Base-by-base conservation (phyloP, 768 basidiomycete species). In the Chiua virens region DNA sequence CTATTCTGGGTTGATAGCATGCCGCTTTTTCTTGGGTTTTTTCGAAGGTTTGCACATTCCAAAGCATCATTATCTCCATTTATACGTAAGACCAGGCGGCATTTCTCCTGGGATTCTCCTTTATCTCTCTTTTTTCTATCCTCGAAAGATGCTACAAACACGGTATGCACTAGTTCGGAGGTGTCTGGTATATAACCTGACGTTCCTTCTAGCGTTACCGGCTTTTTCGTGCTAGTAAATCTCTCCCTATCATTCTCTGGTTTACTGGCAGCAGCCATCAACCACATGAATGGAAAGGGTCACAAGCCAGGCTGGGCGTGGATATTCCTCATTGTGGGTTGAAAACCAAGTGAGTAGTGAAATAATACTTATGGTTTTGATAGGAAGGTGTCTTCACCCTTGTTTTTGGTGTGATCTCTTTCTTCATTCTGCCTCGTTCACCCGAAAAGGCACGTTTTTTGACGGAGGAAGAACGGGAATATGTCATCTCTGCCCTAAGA, bases 191-290 rank as follows among this genome's bases (percentile, higher is more conserved):
- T n/a, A n/a, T n/a, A n/a, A n/a, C n/a, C n/a, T n/a, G n/a, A n/a
- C n/a, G n/a, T n/a, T n/a, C n/a, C n/a, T n/a, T n/a, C n/a, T n/a
- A n/a, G n/a, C n/a, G n/a, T n/a, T n/a, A n/a, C n/a, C n/a, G n/a
- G n/a, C n/a, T n/a, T n/a, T n/a, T n/a, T n/a, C n/a, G n/a, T n/a
- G n/a, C n/a, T n/a, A n/a, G n/a, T n/a, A n/a, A n/a, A n/a, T n/a
- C n/a, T n/a, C n/a, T n/a, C n/a, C n/a, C n/a, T n/a, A n/a, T 27
- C 80, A 0, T 83, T 85, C 56, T 84, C 83, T 10, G 86, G 86
- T 32, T 67, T 87, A 10, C 71, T 88, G 2, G 84, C 85, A 2
- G 71, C 80, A 27, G 82, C 74, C 1, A 83, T 88, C 42, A 59
- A 73, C 21, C 65, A 80, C 13, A 80, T 88, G 72, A 64, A 81